These are phyloP conservation scores for Knufia fluminis DNA, from an alignment of 2,329 filamentous ascomycete genomes.

Conservation along the genomic window DNA sequence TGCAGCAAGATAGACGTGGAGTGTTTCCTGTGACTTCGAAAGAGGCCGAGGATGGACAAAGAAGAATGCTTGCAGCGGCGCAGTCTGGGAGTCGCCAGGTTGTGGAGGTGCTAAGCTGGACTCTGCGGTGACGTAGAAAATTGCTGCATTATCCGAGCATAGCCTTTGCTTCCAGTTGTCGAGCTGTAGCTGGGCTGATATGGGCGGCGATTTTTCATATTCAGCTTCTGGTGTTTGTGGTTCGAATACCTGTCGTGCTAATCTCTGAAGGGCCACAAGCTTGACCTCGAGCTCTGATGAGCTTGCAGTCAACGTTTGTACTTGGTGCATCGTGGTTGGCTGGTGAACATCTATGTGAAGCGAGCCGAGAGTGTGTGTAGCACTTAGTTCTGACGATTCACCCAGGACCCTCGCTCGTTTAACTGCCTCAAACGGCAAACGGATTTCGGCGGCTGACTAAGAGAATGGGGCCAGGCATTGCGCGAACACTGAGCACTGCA, in stretches of 20 bases:
- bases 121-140: not conserved
- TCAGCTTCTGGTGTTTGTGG: not conserved
- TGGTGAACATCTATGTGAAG: no score
- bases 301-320: not conserved
- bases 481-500: no score
- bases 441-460: not conserved
- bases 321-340: not conserved
- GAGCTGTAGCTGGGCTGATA: not conserved
- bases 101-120: not conserved
- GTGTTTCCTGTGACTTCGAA: not conserved
- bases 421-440: not conserved
- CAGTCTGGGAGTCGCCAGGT: not conserved
- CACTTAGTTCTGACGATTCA: no score
- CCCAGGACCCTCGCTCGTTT: no score
- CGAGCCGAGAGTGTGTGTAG: no score
- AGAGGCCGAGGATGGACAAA: not conserved
- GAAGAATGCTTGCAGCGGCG: not conserved
- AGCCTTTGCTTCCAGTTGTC: conserved; percentile 1
- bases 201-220: not conserved
- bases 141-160: not conserved
- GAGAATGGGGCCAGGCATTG: no score
- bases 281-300: not conserved
- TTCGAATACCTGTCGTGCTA: not conserved
- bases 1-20: conserved; percentile 1
- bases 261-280: not conserved